Conservation (phyloP, 305 asterid genomes). For the Solanum hybrid region DNA sequence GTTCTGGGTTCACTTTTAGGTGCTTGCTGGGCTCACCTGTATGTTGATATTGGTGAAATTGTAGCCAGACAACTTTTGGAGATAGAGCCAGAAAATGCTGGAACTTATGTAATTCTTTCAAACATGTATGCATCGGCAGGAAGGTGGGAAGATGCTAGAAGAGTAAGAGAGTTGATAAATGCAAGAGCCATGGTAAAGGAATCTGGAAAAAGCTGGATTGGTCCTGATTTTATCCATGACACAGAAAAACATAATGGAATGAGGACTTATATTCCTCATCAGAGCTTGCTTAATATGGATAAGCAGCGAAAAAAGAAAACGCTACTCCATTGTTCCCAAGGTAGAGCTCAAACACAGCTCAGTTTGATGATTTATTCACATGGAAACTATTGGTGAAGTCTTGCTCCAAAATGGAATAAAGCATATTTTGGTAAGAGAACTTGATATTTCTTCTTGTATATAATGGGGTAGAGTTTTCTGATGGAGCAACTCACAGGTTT, state of each 20-base stretch:
- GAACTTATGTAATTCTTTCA: slow-evolving; percentile 60
- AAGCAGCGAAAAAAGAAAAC: slow-evolving; percentile 29
- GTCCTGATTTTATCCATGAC: slow-evolving; percentile 27
- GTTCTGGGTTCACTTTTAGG: slow-evolving; percentile 87
- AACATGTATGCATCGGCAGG: slow-evolving; percentile 66
- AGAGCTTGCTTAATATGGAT: slow-evolving; percentile 35
- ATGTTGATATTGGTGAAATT: slow-evolving; percentile 49
- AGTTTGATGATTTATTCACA: slow-evolving; percentile 48
- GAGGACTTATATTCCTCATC: slow-evolving; percentile 41
- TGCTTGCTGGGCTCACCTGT: slow-evolving; percentile 64
- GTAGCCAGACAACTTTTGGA: slow-evolving; percentile 51
- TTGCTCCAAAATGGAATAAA: neutral
- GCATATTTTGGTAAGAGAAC: neutral
- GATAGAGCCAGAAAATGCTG: slow-evolving; percentile 69
- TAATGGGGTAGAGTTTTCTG: neutral
- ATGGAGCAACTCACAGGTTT: neutral
- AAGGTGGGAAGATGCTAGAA: slow-evolving; percentile 65
- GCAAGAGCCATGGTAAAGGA: slow-evolving; percentile 43
- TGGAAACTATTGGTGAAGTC: slow-evolving; percentile 44
- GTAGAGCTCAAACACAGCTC: slow-evolving; percentile 35
- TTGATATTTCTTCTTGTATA: neutral
- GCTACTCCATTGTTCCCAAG: slow-evolving; percentile 40
- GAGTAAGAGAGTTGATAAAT: slow-evolving; percentile 53
- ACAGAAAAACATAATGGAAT: slow-evolving; percentile 29
- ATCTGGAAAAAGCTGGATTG: slow-evolving; percentile 81